A percentile compares a stretch with the other conserved stretches of the same genome.
These are phyloP conservation scores for Cyclostephanos tholiformis DNA, from an alignment of 108 stramenopile species.

Conservation along the genomic window DNA sequence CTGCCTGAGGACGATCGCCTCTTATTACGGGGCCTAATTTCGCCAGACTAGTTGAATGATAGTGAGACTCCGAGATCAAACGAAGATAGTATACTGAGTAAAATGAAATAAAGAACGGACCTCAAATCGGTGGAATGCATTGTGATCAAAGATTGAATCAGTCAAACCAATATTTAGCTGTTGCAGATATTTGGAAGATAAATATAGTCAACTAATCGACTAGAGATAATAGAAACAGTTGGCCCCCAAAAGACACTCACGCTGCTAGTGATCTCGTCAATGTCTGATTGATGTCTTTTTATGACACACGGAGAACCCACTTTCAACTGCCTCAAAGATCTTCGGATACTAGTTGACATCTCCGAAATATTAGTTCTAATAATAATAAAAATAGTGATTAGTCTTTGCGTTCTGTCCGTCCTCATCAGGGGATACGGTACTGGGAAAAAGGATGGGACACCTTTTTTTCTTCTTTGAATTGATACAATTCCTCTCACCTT, in stretches of 20 bases:
- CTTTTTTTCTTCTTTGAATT: too few species aligned
- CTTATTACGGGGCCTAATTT: constrained; percentile 47
- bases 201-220: neutral
- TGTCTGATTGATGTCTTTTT: constrained; percentile 55
- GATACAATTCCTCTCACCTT: constrained; percentile 18
- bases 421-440: too few species aligned
- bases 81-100: neutral
- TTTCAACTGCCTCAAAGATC: constrained; percentile 9
- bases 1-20: neutral
- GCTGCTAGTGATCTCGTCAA: constrained; percentile 62
- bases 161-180: constrained; percentile 49
- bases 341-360: constrained; percentile 21
- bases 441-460: too few species aligned
- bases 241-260: neutral
- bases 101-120: neutral
- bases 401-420: too few species aligned
- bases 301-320: constrained; percentile 31
- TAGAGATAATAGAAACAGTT: neutral
- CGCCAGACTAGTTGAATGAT: constrained; percentile 39
- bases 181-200: neutral
- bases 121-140: constrained; percentile 53
- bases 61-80: neutral
- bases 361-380: constrained; percentile 23
- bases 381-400: neutral
- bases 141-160: constrained; percentile 62